Base-by-base conservation (phyloP, 2,329 filamentous ascomycete genomes). In the Colletotrichum trifolii region DNA sequence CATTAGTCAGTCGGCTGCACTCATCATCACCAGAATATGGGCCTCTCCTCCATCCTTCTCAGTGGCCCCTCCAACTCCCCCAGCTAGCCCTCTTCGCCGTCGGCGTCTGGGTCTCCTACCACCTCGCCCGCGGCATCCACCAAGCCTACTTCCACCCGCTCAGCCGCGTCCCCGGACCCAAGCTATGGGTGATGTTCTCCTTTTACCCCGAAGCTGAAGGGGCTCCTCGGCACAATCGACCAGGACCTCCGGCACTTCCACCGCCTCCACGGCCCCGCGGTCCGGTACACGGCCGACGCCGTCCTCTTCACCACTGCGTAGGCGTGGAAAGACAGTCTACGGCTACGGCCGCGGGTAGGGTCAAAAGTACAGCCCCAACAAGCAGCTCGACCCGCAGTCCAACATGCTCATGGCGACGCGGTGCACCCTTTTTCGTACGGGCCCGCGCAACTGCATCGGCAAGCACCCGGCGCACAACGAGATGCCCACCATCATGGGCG, bases 401-500 rank as follows among this genome's bases (percentile, higher is more conserved):
- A 48, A 55, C 13, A 54, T 60, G 15, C 49, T 60, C 0, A 40
- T 13, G 7, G 57, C 15, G 42, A 59, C 39, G 64, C 43, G 2
- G 54, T 67, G 3, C 60, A 67, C 13, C 60, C 64, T 3, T 67
- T 67, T 34, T 54, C 50, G 2, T 49, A 56, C 15, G 64, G 60
- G 60, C 8, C 64, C 60, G 12, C 54, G 55, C 2, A 62, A 67
- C 42, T 64, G 60, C n/a, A 17, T 64, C 13, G 64, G 64, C 11
- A 64, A 63, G 17, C 55, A 59, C 64, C 72, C 86, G 48, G 82
- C 82, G 3, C 83, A 83, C 49, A 75, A 79, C 17, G 82, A 86
- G 70, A 82, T 85, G 78, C 76, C 83, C 5, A 70, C 83, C 3
- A 80, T 85, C 47, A 69, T 86, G 8, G 78, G 78, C 81, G 0